These are phyloP conservation scores for Talaromyces sp. DNA, from an alignment of 2,329 filamentous ascomycete genomes.

Conservation along the genomic window DNA sequence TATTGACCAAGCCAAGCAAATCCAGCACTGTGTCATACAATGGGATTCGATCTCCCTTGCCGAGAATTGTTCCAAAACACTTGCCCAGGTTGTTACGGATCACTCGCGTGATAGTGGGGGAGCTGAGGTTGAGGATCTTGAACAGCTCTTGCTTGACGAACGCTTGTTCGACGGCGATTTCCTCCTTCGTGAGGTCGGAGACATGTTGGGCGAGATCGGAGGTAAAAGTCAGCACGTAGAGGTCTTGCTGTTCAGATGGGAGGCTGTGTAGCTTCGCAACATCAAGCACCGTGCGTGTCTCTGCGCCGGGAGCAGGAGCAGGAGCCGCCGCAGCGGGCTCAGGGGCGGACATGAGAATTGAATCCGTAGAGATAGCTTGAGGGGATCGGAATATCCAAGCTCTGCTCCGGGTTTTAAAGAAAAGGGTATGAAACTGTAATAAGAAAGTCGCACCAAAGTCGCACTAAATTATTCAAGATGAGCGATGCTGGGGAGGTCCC, in stretches of 20 bases:
- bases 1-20: conserved; percentile 65
- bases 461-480: background rate
- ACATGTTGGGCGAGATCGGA: conserved; percentile 79
- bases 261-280: conserved; percentile 82
- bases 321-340: conserved; percentile 25
- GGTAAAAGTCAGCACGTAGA: conserved; percentile 86
- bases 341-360: conserved; percentile 34
- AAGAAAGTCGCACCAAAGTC: background rate
- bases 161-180: conserved; percentile 81
- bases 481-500: background rate
- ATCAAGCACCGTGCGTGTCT: conserved; percentile 63
- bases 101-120: conserved; percentile 78
- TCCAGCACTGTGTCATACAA: conserved; percentile 95
- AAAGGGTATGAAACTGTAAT: background rate
- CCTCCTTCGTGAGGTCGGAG: conserved; percentile 62
- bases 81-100: conserved; percentile 83
- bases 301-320: conserved; percentile 26
- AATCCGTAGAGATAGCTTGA: conserved; percentile 7
- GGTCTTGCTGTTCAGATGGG: conserved; percentile 89
- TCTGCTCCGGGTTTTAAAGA: background rate
- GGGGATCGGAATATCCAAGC: conserved; percentile 1
- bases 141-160: conserved; percentile 92
- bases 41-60: conserved; percentile 80
- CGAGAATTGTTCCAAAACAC: conserved; percentile 77
- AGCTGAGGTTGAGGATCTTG: conserved; percentile 77